A percentile compares a stretch with the other conserved stretches of the same genome.
These are phyloP conservation scores for Nakazawaea wickerhamii DNA, from an alignment of 805 yeast genomes.

Conservation along the genomic window DNA sequence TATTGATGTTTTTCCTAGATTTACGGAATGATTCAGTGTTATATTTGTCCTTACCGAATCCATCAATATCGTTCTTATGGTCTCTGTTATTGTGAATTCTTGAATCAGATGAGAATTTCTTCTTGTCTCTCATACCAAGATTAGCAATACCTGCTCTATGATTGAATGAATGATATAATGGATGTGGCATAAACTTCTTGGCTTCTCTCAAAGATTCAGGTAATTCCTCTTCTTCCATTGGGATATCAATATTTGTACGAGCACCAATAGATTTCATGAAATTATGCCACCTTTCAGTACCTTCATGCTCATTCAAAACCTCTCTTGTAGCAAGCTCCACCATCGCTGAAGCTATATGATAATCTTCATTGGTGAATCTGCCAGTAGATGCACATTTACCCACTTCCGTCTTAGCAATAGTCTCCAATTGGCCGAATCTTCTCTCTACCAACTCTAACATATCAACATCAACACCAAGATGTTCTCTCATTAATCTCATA, in stretches of 20 bases:
- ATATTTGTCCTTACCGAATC: constrained; percentile 67
- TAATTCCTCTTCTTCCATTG: constrained; percentile 17
- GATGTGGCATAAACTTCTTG: constrained; percentile 11
- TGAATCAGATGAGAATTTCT: constrained; percentile 74
- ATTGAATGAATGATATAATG: constrained; percentile 54
- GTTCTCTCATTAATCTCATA: constrained; percentile 93
- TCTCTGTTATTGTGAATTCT: constrained; percentile 63
- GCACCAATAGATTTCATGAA: constrained; percentile 19
- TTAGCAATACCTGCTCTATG: constrained; percentile 87
- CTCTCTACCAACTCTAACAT: constrained; percentile 76
- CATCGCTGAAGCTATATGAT: constrained; percentile 51
- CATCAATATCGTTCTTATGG: constrained; percentile 72
- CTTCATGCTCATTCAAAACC: constrained; percentile 45
- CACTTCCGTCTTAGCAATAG: constrained; percentile 33
- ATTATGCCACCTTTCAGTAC: constrained; percentile 42
- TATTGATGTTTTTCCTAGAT: constrained; percentile 49
- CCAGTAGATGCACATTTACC: constrained; percentile 44
- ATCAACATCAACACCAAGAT: constrained; percentile 90
- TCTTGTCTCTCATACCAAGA: constrained; percentile 76
- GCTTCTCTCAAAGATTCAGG: constrained; percentile 16
- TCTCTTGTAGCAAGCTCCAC: constrained; percentile 72
- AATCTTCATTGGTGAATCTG: constrained; percentile 29
- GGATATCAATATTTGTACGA: constrained; percentile 16
- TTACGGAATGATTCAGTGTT: constrained; percentile 38
- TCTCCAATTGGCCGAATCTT: constrained; percentile 48